These are phyloP conservation scores for Amyloporia xantha DNA, from an alignment of 768 basidiomycete species.

Conservation along the genomic window DNA sequence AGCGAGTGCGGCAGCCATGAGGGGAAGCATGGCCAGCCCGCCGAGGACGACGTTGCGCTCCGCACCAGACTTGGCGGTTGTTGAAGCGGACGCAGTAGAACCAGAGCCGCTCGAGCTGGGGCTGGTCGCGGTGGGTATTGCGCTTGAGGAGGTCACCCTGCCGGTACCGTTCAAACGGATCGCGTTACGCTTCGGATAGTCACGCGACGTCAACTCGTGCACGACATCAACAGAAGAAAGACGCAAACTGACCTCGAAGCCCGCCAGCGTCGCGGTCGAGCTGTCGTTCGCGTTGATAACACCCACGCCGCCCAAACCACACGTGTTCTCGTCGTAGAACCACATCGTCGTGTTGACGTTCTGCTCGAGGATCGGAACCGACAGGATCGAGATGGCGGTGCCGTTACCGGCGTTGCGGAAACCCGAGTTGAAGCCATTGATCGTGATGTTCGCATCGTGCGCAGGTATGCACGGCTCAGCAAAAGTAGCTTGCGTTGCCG, in stretches of 20 bases:
- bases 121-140: conserved; percentile 10
- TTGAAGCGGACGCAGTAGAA: conserved; percentile 6
- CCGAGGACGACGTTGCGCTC: conserved; percentile 12
- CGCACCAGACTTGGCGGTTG: conserved; percentile 4
- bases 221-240: not conserved
- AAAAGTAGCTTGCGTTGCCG: conserved; percentile 53
- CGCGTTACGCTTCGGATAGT: conserved; percentile 44
- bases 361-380: conserved; percentile 36
- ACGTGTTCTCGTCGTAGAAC: conserved; percentile 54
- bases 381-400: conserved; percentile 36
- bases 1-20: conserved; percentile 13
- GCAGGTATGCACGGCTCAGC: conserved; percentile 45
- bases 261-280: conserved; percentile 29
- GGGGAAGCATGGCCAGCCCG: conserved; percentile 8
- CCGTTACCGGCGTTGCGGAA: conserved; percentile 44
- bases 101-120: not conserved
- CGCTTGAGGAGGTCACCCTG: conserved; percentile 14
- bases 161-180: conserved; percentile 48
- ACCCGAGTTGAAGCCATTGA: conserved; percentile 55
- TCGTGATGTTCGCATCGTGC: conserved; percentile 37
- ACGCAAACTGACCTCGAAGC: conserved; percentile 29
- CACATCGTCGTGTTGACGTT: conserved; percentile 42
- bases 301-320: conserved; percentile 53
- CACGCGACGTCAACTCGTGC: not conserved
- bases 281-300: conserved; percentile 50